Conservation (phyloP, 1,139 yeast species). For the Hyphopichia pseudoburtonii region DNA sequence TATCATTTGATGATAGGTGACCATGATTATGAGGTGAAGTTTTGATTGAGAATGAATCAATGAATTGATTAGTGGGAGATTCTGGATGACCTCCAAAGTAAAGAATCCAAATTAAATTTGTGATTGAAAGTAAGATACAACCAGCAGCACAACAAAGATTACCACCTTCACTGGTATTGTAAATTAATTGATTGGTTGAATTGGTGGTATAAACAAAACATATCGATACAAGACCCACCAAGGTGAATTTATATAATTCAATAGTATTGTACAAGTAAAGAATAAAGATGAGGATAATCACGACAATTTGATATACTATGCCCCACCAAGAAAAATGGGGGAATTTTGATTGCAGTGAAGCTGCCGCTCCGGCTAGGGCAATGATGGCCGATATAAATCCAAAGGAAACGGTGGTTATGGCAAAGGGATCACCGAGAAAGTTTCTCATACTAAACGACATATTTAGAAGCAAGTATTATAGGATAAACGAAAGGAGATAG, state of each 20-base stretch:
- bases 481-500: no score
- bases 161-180: conserved; percentile 59
- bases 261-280: conserved; percentile 68
- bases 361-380: conserved; percentile 82
- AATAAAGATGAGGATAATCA: conserved; percentile 54
- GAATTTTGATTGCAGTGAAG: conserved; percentile 50
- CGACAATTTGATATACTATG: conserved; percentile 71
- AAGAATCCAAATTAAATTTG: conserved; percentile 78
- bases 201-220: conserved; percentile 84
- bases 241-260: conserved; percentile 68
- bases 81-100: conserved; percentile 84
- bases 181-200: conserved; percentile 77
- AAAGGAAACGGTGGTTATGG: conserved; percentile 62
- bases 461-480: not conserved
- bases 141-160: conserved; percentile 91
- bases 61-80: conserved; percentile 76
- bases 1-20: conserved; percentile 20
- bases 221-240: conserved; percentile 55
- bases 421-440: conserved; percentile 68
- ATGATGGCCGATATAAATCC: conserved; percentile 76
- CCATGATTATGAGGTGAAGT: conserved; percentile 28
- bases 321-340: conserved; percentile 98
- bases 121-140: conserved; percentile 74
- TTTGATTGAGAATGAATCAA: conserved; percentile 67
- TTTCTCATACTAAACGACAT: conserved; percentile 51